Conservation (phyloP, 2,329 filamentous ascomycete genomes). For the Colletotrichum euphorbiae region DNA sequence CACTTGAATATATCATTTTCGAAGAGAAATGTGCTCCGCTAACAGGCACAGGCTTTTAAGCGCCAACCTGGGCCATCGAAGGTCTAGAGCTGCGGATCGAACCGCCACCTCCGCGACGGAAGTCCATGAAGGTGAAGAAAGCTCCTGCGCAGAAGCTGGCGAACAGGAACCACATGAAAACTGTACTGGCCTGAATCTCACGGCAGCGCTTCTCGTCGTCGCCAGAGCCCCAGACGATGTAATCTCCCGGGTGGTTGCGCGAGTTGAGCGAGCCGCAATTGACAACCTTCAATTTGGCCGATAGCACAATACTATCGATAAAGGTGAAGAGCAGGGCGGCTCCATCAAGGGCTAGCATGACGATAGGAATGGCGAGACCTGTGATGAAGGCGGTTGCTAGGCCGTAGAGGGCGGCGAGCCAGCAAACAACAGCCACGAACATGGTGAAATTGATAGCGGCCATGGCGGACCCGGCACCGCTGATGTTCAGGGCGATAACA, state of each 20-base stretch:
- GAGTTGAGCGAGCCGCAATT: constrained; percentile 67
- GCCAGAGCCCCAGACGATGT: constrained; percentile 72
- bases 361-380: constrained; percentile 61
- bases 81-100: constrained; percentile 58
- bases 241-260: constrained; percentile 53
- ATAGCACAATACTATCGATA: constrained; percentile 76
- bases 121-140: constrained; percentile 65
- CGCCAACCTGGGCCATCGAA: constrained; percentile 68
- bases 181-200: constrained; percentile 78
- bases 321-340: constrained; percentile 76
- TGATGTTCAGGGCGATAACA: constrained; percentile 63
- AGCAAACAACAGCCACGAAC: constrained; percentile 75
- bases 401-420: constrained; percentile 74
- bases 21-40: not conserved
- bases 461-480: constrained; percentile 55
- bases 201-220: constrained; percentile 75
- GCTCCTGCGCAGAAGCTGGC: constrained; percentile 68
- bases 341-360: constrained; percentile 67
- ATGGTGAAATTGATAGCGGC: constrained; percentile 73
- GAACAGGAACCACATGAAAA: constrained; percentile 85
- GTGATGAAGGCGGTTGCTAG: constrained; percentile 67
- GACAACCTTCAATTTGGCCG: constrained; percentile 75
- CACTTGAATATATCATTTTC: not conserved
- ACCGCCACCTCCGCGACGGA: constrained; percentile 61
- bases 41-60: constrained; percentile 46